phyloP scores from a whole-genome alignment of 768 basidiomycete species.

The Trametes maxima region DNA sequence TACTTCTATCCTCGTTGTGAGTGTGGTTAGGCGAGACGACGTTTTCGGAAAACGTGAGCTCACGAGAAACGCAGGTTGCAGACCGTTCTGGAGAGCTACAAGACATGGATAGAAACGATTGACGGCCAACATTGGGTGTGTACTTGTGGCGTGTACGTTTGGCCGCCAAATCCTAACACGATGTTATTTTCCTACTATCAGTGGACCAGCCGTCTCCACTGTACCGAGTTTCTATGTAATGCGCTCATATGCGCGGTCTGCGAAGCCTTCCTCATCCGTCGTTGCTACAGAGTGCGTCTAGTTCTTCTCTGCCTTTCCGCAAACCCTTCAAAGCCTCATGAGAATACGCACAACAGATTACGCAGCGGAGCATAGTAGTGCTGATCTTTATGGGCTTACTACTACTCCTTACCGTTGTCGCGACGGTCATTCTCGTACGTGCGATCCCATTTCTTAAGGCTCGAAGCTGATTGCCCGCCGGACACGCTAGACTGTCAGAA shows the following conservation, averaged over 20 bases:
- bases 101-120: conserved; percentile 31
- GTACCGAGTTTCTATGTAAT: conserved; percentile 51
- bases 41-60: not conserved
- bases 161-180: not conserved
- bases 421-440: conserved; percentile 44
- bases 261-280: conserved; percentile 49
- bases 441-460: not conserved
- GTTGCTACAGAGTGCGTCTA: conserved; percentile 52
- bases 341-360: conserved; percentile 38
- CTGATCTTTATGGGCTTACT: conserved; percentile 38
- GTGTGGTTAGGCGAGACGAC: conserved; percentile 12
- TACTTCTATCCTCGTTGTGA: conserved; percentile 47
- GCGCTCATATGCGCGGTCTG: conserved; percentile 49
- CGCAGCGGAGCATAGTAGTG: conserved; percentile 41
- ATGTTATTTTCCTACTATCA: not conserved
- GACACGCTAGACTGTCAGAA: conserved; percentile 15
- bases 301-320: not conserved
- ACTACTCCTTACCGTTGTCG: conserved; percentile 37
- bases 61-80: conserved; percentile 25
- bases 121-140: conserved; percentile 27
- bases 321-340: not conserved
- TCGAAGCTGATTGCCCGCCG: not conserved
- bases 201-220: conserved; percentile 43
- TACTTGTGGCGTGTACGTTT: not conserved
- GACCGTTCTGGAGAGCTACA: conserved; percentile 31